A percentile compares a stretch with the other conserved stretches of the same genome.
Evolutionary conservation across 73 alveolate genomes (phyloP).

Genomic region (Urostyla sp.): DNA sequence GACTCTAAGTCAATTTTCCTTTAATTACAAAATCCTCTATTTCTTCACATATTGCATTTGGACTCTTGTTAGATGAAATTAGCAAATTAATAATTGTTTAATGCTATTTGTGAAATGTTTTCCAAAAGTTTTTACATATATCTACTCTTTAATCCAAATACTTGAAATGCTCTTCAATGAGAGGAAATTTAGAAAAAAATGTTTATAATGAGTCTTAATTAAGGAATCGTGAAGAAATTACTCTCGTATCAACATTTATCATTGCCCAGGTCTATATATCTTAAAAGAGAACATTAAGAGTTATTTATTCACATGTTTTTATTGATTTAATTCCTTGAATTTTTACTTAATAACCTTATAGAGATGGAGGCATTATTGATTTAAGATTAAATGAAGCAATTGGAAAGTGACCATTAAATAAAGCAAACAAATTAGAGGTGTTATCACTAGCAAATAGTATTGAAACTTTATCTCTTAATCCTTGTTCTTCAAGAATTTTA

Average conservation of each 20-base stretch:
- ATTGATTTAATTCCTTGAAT: too few species aligned
- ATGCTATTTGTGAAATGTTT: conserved; percentile 1
- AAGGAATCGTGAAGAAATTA: conserved; percentile 13
- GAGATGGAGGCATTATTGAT: conserved; percentile 28
- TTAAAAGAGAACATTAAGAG: too few species aligned
- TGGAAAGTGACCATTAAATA: conserved; percentile 41
- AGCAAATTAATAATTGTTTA: background rate
- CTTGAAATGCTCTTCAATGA: conserved; percentile 22
- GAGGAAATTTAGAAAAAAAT: conserved; percentile 5
- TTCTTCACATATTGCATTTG: background rate
- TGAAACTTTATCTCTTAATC: background rate
- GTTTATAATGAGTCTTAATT: conserved; percentile 5
- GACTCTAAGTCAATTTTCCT: conserved; percentile 8
- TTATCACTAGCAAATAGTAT: conserved; percentile 40
- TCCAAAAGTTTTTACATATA: conserved; percentile 16
- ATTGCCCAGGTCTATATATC: too few species aligned
- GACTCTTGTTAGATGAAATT: background rate
- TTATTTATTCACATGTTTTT: too few species aligned
- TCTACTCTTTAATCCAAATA: conserved; percentile 14
- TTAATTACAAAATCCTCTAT: conserved; percentile 11
- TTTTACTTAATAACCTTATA: too few species aligned
- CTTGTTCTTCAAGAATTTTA: background rate
- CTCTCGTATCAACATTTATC: conserved; percentile 26
- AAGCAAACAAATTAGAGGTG: conserved; percentile 1
- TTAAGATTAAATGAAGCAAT: conserved; percentile 37